Evolutionary conservation across 2,329 filamentous ascomycete genomes (phyloP).

Genomic region (Diaporthe sp.): DNA sequence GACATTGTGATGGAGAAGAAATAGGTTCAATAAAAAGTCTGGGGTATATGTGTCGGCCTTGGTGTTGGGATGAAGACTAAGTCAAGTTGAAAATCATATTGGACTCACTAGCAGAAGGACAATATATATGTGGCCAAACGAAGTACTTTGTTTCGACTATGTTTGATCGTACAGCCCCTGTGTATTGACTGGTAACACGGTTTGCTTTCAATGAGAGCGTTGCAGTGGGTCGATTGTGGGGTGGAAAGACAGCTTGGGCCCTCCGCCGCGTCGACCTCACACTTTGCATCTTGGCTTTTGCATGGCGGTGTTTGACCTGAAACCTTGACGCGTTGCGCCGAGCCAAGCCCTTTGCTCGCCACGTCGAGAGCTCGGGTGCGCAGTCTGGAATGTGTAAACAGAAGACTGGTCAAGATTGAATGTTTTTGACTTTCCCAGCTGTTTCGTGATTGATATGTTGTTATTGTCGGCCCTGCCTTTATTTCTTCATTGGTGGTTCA

Average conservation of each 20-base stretch:
- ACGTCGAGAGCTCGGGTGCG: background rate
- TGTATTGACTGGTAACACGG: background rate
- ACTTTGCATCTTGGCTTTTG: slow-evolving; percentile 14
- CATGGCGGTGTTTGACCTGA: slow-evolving; percentile 18
- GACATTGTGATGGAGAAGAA: background rate
- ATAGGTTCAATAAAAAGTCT: background rate
- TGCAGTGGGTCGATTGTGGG: slow-evolving; percentile 4
- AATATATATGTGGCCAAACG: background rate
- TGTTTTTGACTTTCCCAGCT: background rate
- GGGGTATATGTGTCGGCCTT: too few species aligned
- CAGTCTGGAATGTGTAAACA: background rate
- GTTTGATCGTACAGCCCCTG: slow-evolving; percentile 7
- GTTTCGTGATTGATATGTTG: too few species aligned
- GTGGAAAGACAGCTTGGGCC: background rate
- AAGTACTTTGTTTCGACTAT: background rate
- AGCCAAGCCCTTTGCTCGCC: background rate
- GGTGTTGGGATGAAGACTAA: background rate
- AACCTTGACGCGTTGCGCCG: slow-evolving; percentile 16
- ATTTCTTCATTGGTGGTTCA: background rate
- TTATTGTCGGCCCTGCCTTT: too few species aligned
- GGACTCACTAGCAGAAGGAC: background rate
- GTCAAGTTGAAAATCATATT: background rate
- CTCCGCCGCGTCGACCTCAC: background rate
- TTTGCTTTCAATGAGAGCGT: background rate
- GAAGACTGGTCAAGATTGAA: background rate